Evolutionary conservation across 306 rosid genomes (phyloP), one percentile per base, ranked within the genome.

Genomic region (Parietaria judaica): DNA sequence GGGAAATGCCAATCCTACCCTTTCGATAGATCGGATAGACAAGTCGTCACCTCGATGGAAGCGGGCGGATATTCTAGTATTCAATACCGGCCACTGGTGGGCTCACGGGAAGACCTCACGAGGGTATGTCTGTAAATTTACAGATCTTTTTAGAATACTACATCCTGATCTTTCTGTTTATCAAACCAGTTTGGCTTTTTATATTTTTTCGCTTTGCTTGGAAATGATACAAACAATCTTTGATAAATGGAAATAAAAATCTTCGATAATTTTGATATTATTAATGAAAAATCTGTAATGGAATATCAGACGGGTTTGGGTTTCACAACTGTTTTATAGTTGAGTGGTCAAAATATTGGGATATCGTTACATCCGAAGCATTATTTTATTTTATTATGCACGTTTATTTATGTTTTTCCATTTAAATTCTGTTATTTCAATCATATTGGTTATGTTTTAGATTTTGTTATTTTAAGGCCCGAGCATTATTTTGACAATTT

Each of bases 11-110:
- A 94, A 86, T 66, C 99, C 99, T 15, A 94, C 95, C 59, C 80
- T 94, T 43, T 84, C 99, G 44, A 83, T 94, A 8, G 97, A 94
- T 76, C 85, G 66, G 65, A 88, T 94, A 63, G 99, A 94, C 87
- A 88, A 89, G 75, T 79, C 86, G 17, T 73, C 90, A 36, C 48
- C 69, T n/a, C 94, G 94, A 17, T 88, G 97, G 99, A 81, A 72
- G 79, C 81, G 73, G 61, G 97, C 94, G 74, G 86, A 88, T 78
- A 88, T 94, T 82, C 95, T 94, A 39, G 81, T 94, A 80, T 86
- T 94, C 65, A 94, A 94, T 75, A 88, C 99, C 14, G 99, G 94
- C 56, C 99, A 94, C 70, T 88, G 99, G 99, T 94, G 97, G 99
- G 48, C 90, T 74, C 97, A 94, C 84, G 99, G 99, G 70, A 94